A percentile compares a stretch with the other conserved stretches of the same genome.
Conservation (phyloP, 148 eudicot species). For the Silene latifolia region DNA sequence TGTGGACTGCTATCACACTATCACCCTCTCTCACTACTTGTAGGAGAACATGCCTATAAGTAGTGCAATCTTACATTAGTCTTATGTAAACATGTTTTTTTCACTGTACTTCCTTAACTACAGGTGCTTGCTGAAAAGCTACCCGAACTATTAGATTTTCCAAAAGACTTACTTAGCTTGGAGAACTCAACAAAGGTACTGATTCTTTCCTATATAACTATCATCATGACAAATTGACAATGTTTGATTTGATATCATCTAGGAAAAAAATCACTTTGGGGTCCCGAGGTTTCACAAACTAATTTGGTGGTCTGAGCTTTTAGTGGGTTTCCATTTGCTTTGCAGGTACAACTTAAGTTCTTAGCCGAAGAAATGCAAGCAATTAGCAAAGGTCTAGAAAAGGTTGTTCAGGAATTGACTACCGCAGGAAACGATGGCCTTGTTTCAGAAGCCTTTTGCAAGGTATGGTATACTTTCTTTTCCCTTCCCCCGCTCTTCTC, state of each 20-base stretch:
- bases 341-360: conserved; percentile 63
- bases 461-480: conserved; percentile 31
- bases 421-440: conserved; percentile 66
- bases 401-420: conserved; percentile 64
- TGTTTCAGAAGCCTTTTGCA: conserved; percentile 47
- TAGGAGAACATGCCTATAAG: not conserved
- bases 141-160: conserved; percentile 83
- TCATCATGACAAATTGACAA: not conserved
- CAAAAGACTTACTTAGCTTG: conserved; percentile 71
- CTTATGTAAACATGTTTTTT: not conserved
- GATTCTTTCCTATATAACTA: not conserved
- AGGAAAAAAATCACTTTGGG: conserved; percentile 12
- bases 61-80: not conserved
- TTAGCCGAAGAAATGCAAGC: conserved; percentile 87
- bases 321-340: not conserved
- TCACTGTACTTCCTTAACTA: conserved; percentile 11
- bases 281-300: conserved; percentile 25
- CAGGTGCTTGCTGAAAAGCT: conserved; percentile 82
- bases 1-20: not conserved
- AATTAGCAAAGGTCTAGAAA: conserved; percentile 63
- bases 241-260: conserved; percentile 7
- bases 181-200: conserved; percentile 90
- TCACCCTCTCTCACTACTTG: too few species aligned
- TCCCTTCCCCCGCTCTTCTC: not conserved
- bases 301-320: not conserved